Evolutionary conservation across 2,329 filamentous ascomycete genomes (phyloP), one percentile per base, ranked within the genome.

Genomic region (Phialophora verrucosa): DNA sequence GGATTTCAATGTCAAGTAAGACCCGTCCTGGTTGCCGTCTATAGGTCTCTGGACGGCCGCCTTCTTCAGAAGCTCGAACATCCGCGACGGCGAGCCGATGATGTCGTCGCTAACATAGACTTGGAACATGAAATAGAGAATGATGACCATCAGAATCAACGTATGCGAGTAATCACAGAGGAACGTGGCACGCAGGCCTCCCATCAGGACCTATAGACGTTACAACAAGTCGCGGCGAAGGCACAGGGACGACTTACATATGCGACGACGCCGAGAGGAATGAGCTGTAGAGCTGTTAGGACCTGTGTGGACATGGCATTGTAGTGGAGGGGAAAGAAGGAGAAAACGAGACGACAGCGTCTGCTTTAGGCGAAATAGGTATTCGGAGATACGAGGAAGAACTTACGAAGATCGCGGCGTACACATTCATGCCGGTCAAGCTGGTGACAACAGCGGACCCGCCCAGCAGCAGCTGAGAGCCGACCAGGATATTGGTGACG

Each of bases 101-200:
- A 86, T 79, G 1, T 85, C 85, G 20, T 87, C 90, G 0, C 89
- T 90, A 0, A 90, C 89, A 74, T 96, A 96, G 23, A 69, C 68
- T 42, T 69, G 38, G 32, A 70, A 67, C 64, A 65, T 69, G 44
- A 70, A 97, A 60, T 92, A 83, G 74, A 96, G 88, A 72, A 97
- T 91, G 67, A 97, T 92, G 71, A 96, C 85, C 38, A 97, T 80
- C 27, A 82, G 79, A 7, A 80, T 70, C 17, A 95, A 88, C 0
- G 91, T 95, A 75, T 97, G 93, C 55, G 93, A 86, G 77, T 91
- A 95, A 72, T 94, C 91, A 25, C 65, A 96, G 70, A 95, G 81
- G 73, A 95, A 92, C 0, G 92, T 94, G 0, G 91, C 91, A 35
- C 62, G 62, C 0, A 68, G 32, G 0, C 67, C 64, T 63, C 85